These are phyloP conservation scores for Phytophthora europaea DNA, from an alignment of 352 stramenopile species.

Conservation along the genomic window DNA sequence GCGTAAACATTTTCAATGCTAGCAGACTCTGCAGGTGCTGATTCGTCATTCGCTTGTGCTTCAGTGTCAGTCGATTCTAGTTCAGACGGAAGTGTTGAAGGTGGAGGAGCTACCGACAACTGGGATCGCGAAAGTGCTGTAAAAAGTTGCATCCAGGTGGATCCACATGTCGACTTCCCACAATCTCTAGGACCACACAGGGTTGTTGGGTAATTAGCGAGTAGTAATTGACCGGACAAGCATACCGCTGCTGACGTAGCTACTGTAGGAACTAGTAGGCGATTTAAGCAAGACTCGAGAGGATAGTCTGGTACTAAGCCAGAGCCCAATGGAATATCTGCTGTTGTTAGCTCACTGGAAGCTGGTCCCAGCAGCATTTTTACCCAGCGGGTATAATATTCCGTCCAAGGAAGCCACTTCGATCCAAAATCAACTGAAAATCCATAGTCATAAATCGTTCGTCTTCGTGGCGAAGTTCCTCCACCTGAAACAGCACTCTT, in stretches of 20 bases:
- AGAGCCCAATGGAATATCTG: not conserved
- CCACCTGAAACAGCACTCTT: not conserved
- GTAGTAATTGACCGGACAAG: slow-evolving; percentile 59
- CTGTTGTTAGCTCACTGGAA: not conserved
- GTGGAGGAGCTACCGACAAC: not conserved
- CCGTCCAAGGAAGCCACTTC: slow-evolving; percentile 79
- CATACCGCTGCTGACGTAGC: slow-evolving; percentile 51
- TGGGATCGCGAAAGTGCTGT: slow-evolving; percentile 18
- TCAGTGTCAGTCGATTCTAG: not conserved
- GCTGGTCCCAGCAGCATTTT: slow-evolving; percentile 31
- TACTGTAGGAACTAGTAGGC: slow-evolving; percentile 43
- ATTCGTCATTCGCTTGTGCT: not conserved
- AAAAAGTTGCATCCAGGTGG: slow-evolving; percentile 37
- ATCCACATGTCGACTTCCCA: slow-evolving; percentile 62
- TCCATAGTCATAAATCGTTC: slow-evolving; percentile 72
- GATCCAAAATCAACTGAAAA: slow-evolving; percentile 78
- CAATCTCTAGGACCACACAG: slow-evolving; percentile 53
- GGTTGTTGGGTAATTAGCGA: slow-evolving; percentile 45
- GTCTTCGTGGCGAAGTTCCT: slow-evolving; percentile 22
- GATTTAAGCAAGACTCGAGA: slow-evolving; percentile 1
- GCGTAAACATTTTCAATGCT: slow-evolving; percentile 20
- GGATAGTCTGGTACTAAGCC: not conserved
- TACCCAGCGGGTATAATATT: slow-evolving; percentile 71
- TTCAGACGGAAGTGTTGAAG: not conserved
- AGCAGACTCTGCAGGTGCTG: not conserved